Evolutionary conservation across 2,329 filamentous ascomycete species (phyloP), one percentile per base, ranked within the genome.

Genomic region (Phoma sp.): DNA sequence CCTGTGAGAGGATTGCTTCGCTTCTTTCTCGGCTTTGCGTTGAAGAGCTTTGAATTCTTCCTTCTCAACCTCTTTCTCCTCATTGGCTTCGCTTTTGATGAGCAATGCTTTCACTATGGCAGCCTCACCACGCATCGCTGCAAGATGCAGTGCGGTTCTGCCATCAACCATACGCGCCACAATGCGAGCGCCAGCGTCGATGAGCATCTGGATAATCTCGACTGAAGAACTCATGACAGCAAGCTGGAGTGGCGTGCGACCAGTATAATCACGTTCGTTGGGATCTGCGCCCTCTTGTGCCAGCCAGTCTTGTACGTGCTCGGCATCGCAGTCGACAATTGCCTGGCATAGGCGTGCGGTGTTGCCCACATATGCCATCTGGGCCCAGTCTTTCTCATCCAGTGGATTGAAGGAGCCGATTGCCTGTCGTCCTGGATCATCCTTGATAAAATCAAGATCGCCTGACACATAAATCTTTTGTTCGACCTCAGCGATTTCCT

Each of bases 311-410:
- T 85, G 74, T 3, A 96, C 88, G 58, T 85, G 82, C 33, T 90
- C 86, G 3, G 88, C 62, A 70, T 96, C 87, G 1, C 83, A 79
- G 62, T 92, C 86, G 4, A 93, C 85, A 52, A 96, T 96, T 0
- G 89, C 91, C 67, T 92, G 88, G 66, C 90, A 96, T 2, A 96
- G 80, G 13, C 83, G 80, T 33, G 85, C 86, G 1, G 90, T 93
- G 61, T 92, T 90, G 9, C 90, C 89, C 32, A 96, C 82, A 61
- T 96, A 96, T 0, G 91, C 90, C 90, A 96, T 95, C 60, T 93
- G 89, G 0, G 91, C 95, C 90, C 91, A 96, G 67, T 95, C 90
- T 45, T 90, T 82, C 37, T 91, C 86, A 0, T 89, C 93, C 33
- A 93, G 80, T 0, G 91, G 91, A 64, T 95, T 89, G 77, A 96